Base-by-base conservation (phyloP, 495 filamentous ascomycete genomes). In the Penicillium lividum region DNA sequence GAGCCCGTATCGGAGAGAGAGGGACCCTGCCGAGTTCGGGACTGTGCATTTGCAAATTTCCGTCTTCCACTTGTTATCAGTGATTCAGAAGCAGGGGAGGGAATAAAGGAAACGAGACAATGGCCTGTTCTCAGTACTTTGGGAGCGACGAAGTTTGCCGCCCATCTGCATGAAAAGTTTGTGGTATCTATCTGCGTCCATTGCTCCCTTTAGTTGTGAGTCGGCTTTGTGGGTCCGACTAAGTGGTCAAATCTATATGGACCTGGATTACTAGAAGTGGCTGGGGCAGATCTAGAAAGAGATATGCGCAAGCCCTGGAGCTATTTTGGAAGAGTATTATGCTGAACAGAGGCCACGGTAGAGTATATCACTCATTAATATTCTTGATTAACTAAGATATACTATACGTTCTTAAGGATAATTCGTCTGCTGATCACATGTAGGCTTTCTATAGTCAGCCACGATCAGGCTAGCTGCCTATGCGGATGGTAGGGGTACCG, bases 171-270 rank as follows among this genome's bases (percentile, higher is more conserved):
- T 40, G 13, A 40, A n/a, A 15, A n/a, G 6, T 11, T 40, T 40
- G 36, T n/a, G 13, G n/a, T 3, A 40, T n/a, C 13, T n/a, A 3
- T 93, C 45, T 60, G 76, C 25, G 62, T 62, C 4, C 91, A 92
- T 62, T 76, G 66, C 44, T 62, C 64, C 0, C 57, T 81, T 79
- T 42, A 68, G 76, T 9, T 86, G 88, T 62, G 71, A 66, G 9
- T 83, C 77, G 0, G 59, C 66, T 0, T 81, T 76, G 66, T 93
- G 86, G 88, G 77, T 77, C 1, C 74, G 91, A 56, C 64, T 93
- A 22, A 89, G 85, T 64, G 89, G 79, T 13, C 89, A 93, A 77
- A 77, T 92, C 0, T 96, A 91, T 71, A 69, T 93, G 18, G 88
- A 89, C 30, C 30, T 84, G 45, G 75, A 74, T 0, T 90, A 94